Conservation (phyloP, 1,284 basidiomycete species). For the Cystobasidiaceae sp. region DNA sequence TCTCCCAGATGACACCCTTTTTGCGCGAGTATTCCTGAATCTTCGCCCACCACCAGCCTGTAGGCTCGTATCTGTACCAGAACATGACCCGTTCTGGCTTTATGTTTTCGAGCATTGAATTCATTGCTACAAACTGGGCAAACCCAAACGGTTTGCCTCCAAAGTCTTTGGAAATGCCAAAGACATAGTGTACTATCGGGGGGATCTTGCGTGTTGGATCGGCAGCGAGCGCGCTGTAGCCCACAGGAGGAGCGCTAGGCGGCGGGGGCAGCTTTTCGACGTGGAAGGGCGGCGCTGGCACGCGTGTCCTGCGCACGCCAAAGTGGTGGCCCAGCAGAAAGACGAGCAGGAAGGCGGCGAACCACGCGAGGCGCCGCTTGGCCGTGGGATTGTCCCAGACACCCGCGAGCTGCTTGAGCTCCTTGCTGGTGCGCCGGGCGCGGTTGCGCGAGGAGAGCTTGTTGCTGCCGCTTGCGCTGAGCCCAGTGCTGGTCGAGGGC, state of each 20-base stretch:
- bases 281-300: conserved; percentile 3
- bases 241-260: neutral
- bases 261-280: conserved; percentile 11
- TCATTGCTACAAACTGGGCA: conserved; percentile 19
- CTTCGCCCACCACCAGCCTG: conserved; percentile 26
- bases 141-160: conserved; percentile 28
- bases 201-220: conserved; percentile 31
- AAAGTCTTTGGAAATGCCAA: conserved; percentile 27
- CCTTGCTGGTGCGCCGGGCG: conserved; percentile 12
- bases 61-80: conserved; percentile 18
- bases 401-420: neutral
- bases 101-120: conserved; percentile 11
- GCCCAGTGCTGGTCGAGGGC: neutral
- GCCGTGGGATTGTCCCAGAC: neutral
- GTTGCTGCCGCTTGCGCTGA: neutral
- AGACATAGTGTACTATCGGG: conserved; percentile 29
- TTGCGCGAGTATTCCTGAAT: conserved; percentile 18
- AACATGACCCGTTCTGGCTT: conserved; percentile 25
- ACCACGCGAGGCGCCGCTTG: neutral
- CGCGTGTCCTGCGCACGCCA: neutral
- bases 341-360: neutral
- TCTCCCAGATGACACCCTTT: conserved; percentile 24
- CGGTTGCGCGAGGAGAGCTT: conserved; percentile 1
- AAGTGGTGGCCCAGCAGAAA: conserved; percentile 18
- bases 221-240: neutral